These are phyloP conservation scores for Penicillium paneum DNA, from an alignment of 2,329 filamentous ascomycete genomes.

Conservation along the genomic window DNA sequence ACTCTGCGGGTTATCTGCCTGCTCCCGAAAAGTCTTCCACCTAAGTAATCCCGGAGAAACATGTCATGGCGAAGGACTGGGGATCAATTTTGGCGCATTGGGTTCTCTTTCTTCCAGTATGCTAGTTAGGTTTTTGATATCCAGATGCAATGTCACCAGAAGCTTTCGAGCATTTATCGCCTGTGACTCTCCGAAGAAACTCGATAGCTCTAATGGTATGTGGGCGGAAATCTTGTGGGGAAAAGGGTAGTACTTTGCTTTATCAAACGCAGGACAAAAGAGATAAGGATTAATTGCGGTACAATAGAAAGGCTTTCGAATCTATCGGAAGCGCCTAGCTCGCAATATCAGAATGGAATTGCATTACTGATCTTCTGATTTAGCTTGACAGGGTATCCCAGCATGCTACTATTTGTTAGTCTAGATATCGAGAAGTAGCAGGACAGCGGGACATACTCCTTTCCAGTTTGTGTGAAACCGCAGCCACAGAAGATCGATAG, in stretches of 20 bases:
- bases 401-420: constrained; percentile 42
- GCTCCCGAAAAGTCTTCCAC: constrained; percentile 9
- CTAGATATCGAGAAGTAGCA: not conserved
- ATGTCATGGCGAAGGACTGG: no score
- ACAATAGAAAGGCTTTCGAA: not conserved
- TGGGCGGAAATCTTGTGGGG: not conserved
- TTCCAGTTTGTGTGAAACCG: constrained; percentile 53
- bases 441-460: constrained; percentile 44
- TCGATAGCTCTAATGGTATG: not conserved
- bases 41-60: not conserved
- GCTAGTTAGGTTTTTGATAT: not conserved
- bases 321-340: not conserved
- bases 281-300: not conserved
- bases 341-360: constrained; percentile 46
- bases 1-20: constrained; percentile 19
- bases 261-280: not conserved
- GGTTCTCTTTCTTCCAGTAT: not conserved
- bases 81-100: not conserved
- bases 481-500: constrained; percentile 57
- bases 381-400: constrained; percentile 52
- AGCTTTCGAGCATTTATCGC: not conserved
- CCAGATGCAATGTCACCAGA: not conserved
- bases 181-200: not conserved
- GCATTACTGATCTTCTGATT: constrained; percentile 51
- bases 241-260: not conserved